Percentiles rank a stretch among this genome's conserved stretches.
Evolutionary conservation across 345 rosid genomes (phyloP).

Genomic region (thale cress (Arabidopsis thaliana)): DNA sequence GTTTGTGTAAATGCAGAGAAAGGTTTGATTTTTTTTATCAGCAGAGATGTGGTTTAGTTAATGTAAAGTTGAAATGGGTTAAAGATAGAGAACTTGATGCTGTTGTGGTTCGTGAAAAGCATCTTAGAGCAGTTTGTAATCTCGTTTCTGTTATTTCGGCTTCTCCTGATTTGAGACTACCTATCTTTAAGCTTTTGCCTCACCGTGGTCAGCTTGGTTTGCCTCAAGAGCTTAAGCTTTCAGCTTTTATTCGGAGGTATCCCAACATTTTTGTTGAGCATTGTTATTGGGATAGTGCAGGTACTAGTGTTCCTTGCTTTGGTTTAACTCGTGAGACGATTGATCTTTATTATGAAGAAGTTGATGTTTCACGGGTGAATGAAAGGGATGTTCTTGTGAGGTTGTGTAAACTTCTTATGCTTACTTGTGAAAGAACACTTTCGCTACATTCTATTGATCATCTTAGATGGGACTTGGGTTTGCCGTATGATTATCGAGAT

Average conservation of each 20-base stretch:
- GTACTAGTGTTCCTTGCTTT: constrained; percentile 75
- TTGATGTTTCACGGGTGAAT: constrained; percentile 38
- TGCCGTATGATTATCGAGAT: constrained; percentile 66
- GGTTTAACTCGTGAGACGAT: constrained; percentile 63
- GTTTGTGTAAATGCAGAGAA: constrained; percentile 44
- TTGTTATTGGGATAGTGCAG: constrained; percentile 64
- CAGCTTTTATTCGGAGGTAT: constrained; percentile 69
- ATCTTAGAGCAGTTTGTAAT: constrained; percentile 65
- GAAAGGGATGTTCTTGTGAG: constrained; percentile 52
- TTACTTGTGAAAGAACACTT: constrained; percentile 61
- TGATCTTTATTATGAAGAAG: constrained; percentile 53
- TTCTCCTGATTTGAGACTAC: constrained; percentile 47
- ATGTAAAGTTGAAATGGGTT: constrained; percentile 85
- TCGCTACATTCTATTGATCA: constrained; percentile 79
- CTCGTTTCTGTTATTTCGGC: constrained; percentile 65
- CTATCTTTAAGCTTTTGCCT: constrained; percentile 55
- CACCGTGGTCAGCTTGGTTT: constrained; percentile 73
- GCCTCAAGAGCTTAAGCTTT: constrained; percentile 65
- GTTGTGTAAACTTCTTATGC: constrained; percentile 78
- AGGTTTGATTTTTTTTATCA: constrained; percentile 52
- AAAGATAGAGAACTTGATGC: constrained; percentile 74
- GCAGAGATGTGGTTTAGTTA: constrained; percentile 64
- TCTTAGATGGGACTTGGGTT: constrained; percentile 84
- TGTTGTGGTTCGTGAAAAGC: constrained; percentile 58
- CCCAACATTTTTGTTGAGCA: constrained; percentile 67